A percentile compares a stretch with the other conserved stretches of the same genome.
Conservation (phyloP, 1,284 basidiomycete genomes). For the Ganoderma multipileum region DNA sequence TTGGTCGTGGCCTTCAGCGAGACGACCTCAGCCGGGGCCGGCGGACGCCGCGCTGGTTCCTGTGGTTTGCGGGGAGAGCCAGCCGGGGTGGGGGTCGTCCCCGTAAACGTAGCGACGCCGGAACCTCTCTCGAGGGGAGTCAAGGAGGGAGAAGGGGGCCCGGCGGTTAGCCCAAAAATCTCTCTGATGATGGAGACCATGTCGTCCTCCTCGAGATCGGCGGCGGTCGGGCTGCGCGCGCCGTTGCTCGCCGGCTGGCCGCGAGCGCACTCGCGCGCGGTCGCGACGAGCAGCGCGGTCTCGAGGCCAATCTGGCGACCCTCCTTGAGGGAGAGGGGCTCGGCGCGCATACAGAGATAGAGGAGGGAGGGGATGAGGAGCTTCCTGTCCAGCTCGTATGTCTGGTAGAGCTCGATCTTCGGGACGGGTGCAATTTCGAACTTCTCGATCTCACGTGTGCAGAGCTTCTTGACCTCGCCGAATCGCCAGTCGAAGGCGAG, state of each 20-base stretch:
- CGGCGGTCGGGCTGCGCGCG: constrained; percentile 44
- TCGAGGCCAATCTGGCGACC: constrained; percentile 65
- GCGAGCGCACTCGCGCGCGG: constrained; percentile 62
- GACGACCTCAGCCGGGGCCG: constrained; percentile 17
- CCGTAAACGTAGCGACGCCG: constrained; percentile 29
- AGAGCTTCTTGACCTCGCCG: constrained; percentile 61
- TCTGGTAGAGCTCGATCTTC: constrained; percentile 63
- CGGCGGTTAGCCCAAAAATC: constrained; percentile 40
- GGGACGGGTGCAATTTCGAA: constrained; percentile 63
- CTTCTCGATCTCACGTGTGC: constrained; percentile 66
- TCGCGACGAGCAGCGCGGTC: constrained; percentile 61
- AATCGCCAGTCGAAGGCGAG: constrained; percentile 69
- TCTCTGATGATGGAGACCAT: constrained; percentile 43
- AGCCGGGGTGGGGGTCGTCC: constrained; percentile 24
- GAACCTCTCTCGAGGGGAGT: constrained; percentile 35
- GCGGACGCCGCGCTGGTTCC: constrained; percentile 11
- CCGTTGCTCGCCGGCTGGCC: constrained; percentile 47
- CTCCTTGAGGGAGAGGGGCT: constrained; percentile 62
- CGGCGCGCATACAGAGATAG: constrained; percentile 58
- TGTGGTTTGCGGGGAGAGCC: constrained; percentile 13
- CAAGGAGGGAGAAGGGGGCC: constrained; percentile 38
- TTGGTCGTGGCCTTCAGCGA: constrained; percentile 22
- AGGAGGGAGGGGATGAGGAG: constrained; percentile 64
- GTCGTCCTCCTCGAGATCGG: constrained; percentile 45
- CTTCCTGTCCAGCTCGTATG: constrained; percentile 57